Base-by-base conservation (phyloP, 176 grass and related monocot species). In the Ensete ventricosum region DNA sequence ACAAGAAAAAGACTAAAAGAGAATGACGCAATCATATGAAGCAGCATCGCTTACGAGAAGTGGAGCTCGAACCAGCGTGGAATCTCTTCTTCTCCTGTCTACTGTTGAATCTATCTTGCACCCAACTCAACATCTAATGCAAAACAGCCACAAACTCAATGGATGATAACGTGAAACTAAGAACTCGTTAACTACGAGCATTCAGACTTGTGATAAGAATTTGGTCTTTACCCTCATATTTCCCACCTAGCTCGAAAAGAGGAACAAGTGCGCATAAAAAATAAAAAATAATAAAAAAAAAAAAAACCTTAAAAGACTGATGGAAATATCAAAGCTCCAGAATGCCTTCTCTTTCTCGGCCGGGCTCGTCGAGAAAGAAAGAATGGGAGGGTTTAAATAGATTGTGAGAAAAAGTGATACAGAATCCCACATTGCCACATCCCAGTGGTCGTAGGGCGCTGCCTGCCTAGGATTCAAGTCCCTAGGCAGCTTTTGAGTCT, bases 61-160 rank as follows among this genome's bases (percentile, higher is more conserved):
- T 25, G 9, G 29, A 65, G 51, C 43, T 71, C 25, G 83, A 76
- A 73, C 49, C 60, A 14, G 51, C 26, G 43, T 80, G 83, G 2
- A 27, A 62, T 62, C 81, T 82, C 80, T 60, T 86, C 57, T 57
- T 88, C 11, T 96, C 84, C 3, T 67, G 73, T 26, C 55, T 80
- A 12, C 62, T 77, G 63, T 79, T 82, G 70, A 89, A 71, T 54
- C 80, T 91, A 77, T 78, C 83, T 62, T 89, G 88, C 54, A 89
- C 73, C 92, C 92, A 96, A 71, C 74, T 87, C 54, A 96, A 58
- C 81, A 96, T 91, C 92, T 96, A 74, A 43, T 82, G 1, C 10
- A 43, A 53, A 48, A 11, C n/a, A 54, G 50, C 54, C 24, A 23
- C 1, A 54, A 43, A 43, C 34, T 43, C 34, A 43, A 43, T 43